These are phyloP conservation scores for Buddleja alternifolia DNA, from an alignment of 257 asterid genomes.

Conservation along the genomic window DNA sequence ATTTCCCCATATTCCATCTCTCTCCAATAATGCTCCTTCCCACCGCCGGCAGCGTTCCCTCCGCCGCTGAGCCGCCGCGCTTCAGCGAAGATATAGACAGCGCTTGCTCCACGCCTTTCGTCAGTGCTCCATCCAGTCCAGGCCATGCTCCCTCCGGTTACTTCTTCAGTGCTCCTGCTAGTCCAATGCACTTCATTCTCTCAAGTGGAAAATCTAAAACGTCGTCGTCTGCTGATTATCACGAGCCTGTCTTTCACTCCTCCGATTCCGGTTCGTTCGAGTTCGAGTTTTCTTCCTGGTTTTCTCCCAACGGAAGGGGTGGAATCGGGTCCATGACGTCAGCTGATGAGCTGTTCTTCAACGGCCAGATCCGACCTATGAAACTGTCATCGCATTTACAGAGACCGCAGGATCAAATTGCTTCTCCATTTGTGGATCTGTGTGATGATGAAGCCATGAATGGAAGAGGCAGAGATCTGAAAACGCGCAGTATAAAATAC, in stretches of 20 bases:
- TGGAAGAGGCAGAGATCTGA: slow-evolving; percentile 53
- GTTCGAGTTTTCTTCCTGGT: slow-evolving; percentile 58
- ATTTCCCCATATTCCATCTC: slow-evolving; percentile 37
- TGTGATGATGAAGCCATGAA: slow-evolving; percentile 10
- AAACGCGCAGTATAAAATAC: slow-evolving; percentile 32
- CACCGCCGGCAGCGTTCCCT: slow-evolving; percentile 5
- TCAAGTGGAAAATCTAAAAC: slow-evolving; percentile 18
- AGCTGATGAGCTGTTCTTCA: slow-evolving; percentile 60
- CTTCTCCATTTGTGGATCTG: slow-evolving; percentile 33
- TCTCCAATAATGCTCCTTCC: slow-evolving; percentile 42
- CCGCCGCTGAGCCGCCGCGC: slow-evolving; percentile 53
- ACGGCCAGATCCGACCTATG: slow-evolving; percentile 73
- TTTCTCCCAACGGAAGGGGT: slow-evolving; percentile 37
- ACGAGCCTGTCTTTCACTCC: slow-evolving; percentile 44
- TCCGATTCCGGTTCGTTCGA: slow-evolving; percentile 60
- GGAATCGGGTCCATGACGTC: slow-evolving; percentile 50
- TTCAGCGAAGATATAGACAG: slow-evolving; percentile 54
- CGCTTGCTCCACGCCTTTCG: slow-evolving; percentile 62
- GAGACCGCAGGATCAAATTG: slow-evolving; percentile 38
- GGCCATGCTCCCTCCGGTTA: slow-evolving; percentile 51
- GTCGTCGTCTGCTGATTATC: background rate
- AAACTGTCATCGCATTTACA: slow-evolving; percentile 49
- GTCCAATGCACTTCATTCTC: slow-evolving; percentile 58
- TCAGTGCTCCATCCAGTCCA: slow-evolving; percentile 65
- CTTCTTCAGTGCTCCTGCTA: slow-evolving; percentile 67